These are phyloP conservation scores for Phytophthora pluvialis DNA, from an alignment of 352 stramenopile genomes.

Conservation along the genomic window DNA sequence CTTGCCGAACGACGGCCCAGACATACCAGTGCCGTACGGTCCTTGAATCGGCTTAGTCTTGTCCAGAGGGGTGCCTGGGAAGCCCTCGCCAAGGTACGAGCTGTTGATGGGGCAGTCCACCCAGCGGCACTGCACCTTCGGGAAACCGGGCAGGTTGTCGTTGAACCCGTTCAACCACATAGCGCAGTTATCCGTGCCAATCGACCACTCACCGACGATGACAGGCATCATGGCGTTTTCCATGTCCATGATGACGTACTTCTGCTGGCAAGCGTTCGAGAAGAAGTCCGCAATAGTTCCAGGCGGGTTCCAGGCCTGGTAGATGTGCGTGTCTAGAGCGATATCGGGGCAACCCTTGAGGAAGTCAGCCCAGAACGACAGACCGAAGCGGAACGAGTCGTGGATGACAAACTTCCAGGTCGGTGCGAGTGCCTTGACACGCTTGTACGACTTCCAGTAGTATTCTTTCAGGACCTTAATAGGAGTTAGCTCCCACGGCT, in stretches of 20 bases:
- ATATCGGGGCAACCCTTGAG: constrained; percentile 92
- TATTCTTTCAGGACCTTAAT: constrained; percentile 94
- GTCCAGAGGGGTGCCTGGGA: constrained; percentile 93
- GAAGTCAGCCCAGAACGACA: constrained; percentile 75
- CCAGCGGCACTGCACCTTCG: constrained; percentile 89
- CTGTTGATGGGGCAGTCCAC: constrained; percentile 83
- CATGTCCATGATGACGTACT: constrained; percentile 90
- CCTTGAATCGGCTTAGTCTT: constrained; percentile 90
- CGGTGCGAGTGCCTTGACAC: constrained; percentile 91
- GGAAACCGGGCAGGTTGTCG: constrained; percentile 93
- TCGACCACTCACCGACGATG: constrained; percentile 96
- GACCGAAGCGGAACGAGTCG: constrained; percentile 95
- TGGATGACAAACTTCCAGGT: constrained; percentile 97
- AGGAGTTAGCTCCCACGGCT: constrained; percentile 96
- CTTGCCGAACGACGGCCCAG: constrained; percentile 88
- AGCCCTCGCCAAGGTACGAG: constrained; percentile 91
- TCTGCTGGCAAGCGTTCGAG: constrained; percentile 92
- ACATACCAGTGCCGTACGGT: constrained; percentile 81
- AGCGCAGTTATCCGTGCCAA: constrained; percentile 87
- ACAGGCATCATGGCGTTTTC: constrained; percentile 94
- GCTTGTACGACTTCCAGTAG: constrained; percentile 98
- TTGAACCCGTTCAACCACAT: constrained; percentile 92
- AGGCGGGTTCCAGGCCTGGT: constrained; percentile 90
- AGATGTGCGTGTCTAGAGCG: constrained; percentile 96
- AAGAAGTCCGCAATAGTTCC: constrained; percentile 87